Conservation (phyloP, 495 filamentous ascomycete species). For the Podospora appendiculata region DNA sequence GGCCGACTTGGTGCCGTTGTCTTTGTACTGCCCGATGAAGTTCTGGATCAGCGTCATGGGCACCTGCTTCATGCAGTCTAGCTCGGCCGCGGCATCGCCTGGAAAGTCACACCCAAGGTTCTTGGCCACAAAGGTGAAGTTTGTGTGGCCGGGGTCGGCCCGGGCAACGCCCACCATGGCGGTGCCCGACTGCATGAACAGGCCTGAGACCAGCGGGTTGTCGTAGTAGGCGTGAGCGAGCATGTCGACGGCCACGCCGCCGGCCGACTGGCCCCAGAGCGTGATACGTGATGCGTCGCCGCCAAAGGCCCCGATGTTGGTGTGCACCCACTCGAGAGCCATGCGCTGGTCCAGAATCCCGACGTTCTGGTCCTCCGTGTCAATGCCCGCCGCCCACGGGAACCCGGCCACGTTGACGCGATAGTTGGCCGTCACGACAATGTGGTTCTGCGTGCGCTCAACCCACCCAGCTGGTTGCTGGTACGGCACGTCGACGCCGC, state of each 20-base stretch:
- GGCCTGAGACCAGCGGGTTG: conserved; percentile 35
- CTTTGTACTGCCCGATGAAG: conserved; percentile 30
- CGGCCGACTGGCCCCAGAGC: conserved; percentile 44
- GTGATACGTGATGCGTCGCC: conserved; percentile 56
- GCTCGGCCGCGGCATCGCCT: conserved; percentile 22
- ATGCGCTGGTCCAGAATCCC: conserved; percentile 47
- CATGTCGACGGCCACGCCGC: conserved; percentile 32
- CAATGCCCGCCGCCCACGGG: conserved; percentile 14
- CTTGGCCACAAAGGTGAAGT: conserved; percentile 38
- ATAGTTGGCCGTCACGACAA: conserved; percentile 49
- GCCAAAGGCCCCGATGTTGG: conserved; percentile 61
- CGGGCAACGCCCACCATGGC: conserved; percentile 26
- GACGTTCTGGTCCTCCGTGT: conserved; percentile 13
- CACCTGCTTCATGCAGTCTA: conserved; percentile 37
- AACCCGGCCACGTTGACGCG: conserved; percentile 39
- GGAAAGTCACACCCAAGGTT: conserved; percentile 30
- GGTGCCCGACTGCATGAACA: conserved; percentile 41
- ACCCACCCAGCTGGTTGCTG: conserved; percentile 38
- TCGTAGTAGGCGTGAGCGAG: conserved; percentile 38
- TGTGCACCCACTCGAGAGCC: conserved; percentile 59
- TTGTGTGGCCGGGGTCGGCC: conserved; percentile 25
- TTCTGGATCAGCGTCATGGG: conserved; percentile 29
- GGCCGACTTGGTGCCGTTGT: conserved; percentile 22
- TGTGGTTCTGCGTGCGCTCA: conserved; percentile 35
- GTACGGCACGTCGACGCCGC: conserved; percentile 33